A percentile compares a stretch with the other conserved stretches of the same genome.
Conservation (phyloP, 208 protist genomes). For the Phytomonas francai region DNA sequence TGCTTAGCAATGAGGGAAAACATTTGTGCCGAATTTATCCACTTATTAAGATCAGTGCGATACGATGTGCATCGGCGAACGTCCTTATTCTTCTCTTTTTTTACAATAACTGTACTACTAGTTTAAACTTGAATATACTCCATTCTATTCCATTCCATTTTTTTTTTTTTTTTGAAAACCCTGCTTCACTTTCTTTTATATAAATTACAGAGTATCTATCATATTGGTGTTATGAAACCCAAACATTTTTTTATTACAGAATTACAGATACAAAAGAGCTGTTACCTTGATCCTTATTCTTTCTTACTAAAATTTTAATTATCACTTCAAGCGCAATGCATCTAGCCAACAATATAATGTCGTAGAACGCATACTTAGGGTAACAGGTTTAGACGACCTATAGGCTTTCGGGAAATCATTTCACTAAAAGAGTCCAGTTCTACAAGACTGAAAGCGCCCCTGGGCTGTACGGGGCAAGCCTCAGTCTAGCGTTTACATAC, state of each 20-base stretch:
- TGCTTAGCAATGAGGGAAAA: neutral
- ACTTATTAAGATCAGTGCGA: neutral
- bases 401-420: neutral
- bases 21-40: neutral
- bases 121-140: constrained; percentile 11
- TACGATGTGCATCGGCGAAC: neutral
- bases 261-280: neutral
- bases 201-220: neutral
- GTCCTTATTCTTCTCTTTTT: neutral
- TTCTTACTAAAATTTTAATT: neutral
- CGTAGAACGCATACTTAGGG: neutral
- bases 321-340: neutral
- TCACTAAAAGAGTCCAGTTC: neutral
- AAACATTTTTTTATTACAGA: constrained; percentile 2
- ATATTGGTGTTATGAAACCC: neutral
- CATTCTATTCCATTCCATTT: constrained; percentile 3
- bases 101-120: constrained; percentile 6
- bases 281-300: constrained; percentile 10
- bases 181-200: constrained; percentile 12
- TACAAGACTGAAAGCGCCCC: neutral
- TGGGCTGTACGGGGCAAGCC: neutral
- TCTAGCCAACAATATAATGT: neutral
- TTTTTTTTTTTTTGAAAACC: constrained; percentile 22
- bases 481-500: neutral
- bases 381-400: neutral